Conservation (phyloP, 306 rosid genomes). For the Rosa rugosa region DNA sequence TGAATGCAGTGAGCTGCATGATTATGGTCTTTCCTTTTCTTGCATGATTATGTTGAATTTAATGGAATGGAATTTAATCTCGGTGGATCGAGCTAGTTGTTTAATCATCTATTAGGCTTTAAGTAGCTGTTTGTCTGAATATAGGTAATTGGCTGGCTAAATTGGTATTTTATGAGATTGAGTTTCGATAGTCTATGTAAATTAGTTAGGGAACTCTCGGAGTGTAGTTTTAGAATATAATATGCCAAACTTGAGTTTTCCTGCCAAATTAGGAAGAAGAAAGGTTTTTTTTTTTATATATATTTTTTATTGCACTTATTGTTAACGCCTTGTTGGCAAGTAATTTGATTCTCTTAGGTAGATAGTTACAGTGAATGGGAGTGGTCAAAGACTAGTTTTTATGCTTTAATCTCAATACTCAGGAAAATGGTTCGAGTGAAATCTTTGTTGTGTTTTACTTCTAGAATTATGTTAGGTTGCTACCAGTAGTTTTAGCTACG, state of each 20-base stretch:
- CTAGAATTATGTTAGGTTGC: background rate
- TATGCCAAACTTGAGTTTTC: background rate
- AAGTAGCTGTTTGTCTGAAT: background rate
- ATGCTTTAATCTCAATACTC: background rate
- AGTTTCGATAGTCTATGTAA: background rate
- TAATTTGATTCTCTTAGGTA: background rate
- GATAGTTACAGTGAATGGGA: background rate
- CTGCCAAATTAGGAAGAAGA: conserved; percentile 6
- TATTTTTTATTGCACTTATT: background rate
- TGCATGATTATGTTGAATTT: conserved; percentile 11
- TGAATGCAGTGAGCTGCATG: conserved; percentile 4
- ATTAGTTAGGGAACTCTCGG: background rate
- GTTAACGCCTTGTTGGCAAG: no score
- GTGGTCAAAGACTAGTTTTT: background rate
- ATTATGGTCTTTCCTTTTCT: background rate
- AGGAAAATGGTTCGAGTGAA: background rate
- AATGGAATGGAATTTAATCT: background rate
- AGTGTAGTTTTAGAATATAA: background rate
- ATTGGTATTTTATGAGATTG: background rate
- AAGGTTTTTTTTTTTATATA: background rate
- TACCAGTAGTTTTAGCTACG: background rate
- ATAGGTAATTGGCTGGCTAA: background rate
- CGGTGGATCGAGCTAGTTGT: background rate
- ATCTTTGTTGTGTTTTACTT: background rate
- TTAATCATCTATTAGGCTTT: background rate